phyloP scores from a whole-genome alignment of 2,329 filamentous ascomycete species.

The Neocucurbitaria cava region DNA sequence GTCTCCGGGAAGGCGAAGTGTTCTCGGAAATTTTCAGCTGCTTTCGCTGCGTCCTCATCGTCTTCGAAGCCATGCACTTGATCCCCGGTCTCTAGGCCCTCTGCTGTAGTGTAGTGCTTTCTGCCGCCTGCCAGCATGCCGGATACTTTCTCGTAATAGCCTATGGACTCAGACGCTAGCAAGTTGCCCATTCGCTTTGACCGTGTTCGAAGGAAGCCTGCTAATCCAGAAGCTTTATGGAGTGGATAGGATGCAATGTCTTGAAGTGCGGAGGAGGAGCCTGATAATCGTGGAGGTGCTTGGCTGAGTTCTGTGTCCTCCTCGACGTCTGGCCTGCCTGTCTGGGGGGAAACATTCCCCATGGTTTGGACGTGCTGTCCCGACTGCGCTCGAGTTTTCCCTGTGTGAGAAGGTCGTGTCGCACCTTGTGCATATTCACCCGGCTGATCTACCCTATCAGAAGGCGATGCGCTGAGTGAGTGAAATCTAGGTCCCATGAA shows the following conservation, averaged over 20 bases:
- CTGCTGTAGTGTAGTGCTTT: slow-evolving; percentile 83
- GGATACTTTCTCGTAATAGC: slow-evolving; percentile 94
- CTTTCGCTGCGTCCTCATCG: slow-evolving; percentile 60
- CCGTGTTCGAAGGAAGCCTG: slow-evolving; percentile 79
- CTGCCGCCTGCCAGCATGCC: slow-evolving; percentile 95
- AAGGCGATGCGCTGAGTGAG: slow-evolving; percentile 23
- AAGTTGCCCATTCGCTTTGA: slow-evolving; percentile 82
- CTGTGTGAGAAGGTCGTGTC: slow-evolving; percentile 40
- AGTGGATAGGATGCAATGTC: slow-evolving; percentile 77
- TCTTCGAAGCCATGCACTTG: slow-evolving; percentile 63
- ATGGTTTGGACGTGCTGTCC: slow-evolving; percentile 16
- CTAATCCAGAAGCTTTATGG: slow-evolving; percentile 82
- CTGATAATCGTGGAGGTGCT: slow-evolving; percentile 42
- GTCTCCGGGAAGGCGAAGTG: slow-evolving; percentile 88
- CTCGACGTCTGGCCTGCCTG: slow-evolving; percentile 26
- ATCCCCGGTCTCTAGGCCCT: slow-evolving; percentile 71
- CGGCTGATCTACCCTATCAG: slow-evolving; percentile 30
- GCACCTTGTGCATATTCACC: slow-evolving; percentile 47
- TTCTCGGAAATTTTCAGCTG: slow-evolving; percentile 75
- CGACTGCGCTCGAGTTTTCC: slow-evolving; percentile 22
- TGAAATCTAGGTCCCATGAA: slow-evolving; percentile 79
- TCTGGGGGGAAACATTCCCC: slow-evolving; percentile 15
- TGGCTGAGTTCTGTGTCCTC: slow-evolving; percentile 38
- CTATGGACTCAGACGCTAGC: slow-evolving; percentile 89
- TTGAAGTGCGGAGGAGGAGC: slow-evolving; percentile 61